A percentile compares a stretch with the other conserved stretches of the same genome.
phyloP scores from a whole-genome alignment of 2,329 filamentous ascomycete species.

The Neonectria magnoliae region DNA sequence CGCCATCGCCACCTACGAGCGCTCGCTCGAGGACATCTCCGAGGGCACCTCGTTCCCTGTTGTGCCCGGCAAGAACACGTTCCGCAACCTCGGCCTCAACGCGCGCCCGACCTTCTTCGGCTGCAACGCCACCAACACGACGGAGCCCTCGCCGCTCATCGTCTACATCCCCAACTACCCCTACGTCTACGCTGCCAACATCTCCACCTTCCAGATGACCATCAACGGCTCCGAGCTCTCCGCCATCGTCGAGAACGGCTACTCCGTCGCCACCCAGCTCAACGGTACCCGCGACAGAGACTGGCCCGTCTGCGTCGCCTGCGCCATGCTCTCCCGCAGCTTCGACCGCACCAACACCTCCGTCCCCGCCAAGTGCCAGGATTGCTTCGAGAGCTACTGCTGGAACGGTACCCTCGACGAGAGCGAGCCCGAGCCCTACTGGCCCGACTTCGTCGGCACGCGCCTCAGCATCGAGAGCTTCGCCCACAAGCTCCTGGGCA shows the following conservation, averaged over 20 bases:
- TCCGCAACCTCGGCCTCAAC: slow-evolving; percentile 68
- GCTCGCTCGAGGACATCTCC: slow-evolving; percentile 58
- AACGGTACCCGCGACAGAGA: slow-evolving; percentile 78
- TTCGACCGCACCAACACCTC: slow-evolving; percentile 74
- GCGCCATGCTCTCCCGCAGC: slow-evolving; percentile 83
- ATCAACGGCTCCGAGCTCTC: slow-evolving; percentile 76
- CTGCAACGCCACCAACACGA: slow-evolving; percentile 66
- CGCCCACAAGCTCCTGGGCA: slow-evolving; percentile 28
- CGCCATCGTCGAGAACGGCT: slow-evolving; percentile 86
- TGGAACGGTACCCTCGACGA: slow-evolving; percentile 80
- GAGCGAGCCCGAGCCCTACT: slow-evolving; percentile 47
- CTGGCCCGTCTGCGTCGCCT: slow-evolving; percentile 88
- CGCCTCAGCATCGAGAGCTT: slow-evolving; percentile 41
- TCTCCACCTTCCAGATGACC: slow-evolving; percentile 76
- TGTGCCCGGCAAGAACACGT: slow-evolving; percentile 65
- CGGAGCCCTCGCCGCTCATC: slow-evolving; percentile 70
- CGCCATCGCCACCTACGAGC: slow-evolving; percentile 66
- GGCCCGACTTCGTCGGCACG: slow-evolving; percentile 41
- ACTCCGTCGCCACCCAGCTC: slow-evolving; percentile 82
- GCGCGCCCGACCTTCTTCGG: slow-evolving; percentile 71
- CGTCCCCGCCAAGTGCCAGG: slow-evolving; percentile 75
- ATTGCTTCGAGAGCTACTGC: slow-evolving; percentile 87
- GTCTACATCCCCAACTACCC: slow-evolving; percentile 86
- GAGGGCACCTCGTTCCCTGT: slow-evolving; percentile 67
- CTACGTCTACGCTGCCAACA: slow-evolving; percentile 80